These are phyloP conservation scores for Lepiota brunneoincarnata DNA, from an alignment of 768 basidiomycete genomes.

Conservation along the genomic window DNA sequence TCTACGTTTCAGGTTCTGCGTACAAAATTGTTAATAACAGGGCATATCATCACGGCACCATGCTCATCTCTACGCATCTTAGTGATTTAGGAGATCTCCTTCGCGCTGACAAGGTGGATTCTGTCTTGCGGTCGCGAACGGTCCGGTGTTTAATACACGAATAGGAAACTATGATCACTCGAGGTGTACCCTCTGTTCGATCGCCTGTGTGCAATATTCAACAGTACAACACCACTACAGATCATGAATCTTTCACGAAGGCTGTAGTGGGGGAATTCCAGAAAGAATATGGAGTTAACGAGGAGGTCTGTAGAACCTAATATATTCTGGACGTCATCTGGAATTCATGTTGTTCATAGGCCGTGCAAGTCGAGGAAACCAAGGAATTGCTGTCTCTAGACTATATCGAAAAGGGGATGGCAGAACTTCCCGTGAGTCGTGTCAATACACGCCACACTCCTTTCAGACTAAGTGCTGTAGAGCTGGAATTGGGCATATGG, in stretches of 20 bases:
- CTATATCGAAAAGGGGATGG: constrained; percentile 67
- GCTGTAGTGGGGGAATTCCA: constrained; percentile 71
- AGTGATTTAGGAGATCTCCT: constrained; percentile 71
- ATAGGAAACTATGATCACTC: constrained; percentile 78
- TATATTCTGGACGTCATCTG: background rate
- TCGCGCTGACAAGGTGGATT: constrained; percentile 57
- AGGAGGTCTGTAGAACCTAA: constrained; percentile 22
- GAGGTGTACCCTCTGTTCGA: constrained; percentile 86
- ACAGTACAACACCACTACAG: constrained; percentile 45
- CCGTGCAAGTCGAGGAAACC: constrained; percentile 42
- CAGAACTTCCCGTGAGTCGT: constrained; percentile 64
- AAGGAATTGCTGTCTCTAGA: constrained; percentile 41
- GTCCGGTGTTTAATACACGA: background rate
- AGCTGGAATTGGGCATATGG: constrained; percentile 94
- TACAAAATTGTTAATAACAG: constrained; percentile 91
- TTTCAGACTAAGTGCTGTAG: constrained; percentile 33
- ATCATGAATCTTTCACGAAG: constrained; percentile 67
- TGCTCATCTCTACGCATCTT: constrained; percentile 87
- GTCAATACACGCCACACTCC: background rate
- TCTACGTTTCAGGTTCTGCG: constrained; percentile 92
- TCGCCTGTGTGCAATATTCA: constrained; percentile 88
- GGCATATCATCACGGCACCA: constrained; percentile 98
- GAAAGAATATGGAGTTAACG: constrained; percentile 45
- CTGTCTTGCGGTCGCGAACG: background rate
- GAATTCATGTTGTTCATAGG: constrained; percentile 25